These are phyloP conservation scores for Wallacemonas sp. DNA, from an alignment of 208 protist genomes.

Conservation along the genomic window DNA sequence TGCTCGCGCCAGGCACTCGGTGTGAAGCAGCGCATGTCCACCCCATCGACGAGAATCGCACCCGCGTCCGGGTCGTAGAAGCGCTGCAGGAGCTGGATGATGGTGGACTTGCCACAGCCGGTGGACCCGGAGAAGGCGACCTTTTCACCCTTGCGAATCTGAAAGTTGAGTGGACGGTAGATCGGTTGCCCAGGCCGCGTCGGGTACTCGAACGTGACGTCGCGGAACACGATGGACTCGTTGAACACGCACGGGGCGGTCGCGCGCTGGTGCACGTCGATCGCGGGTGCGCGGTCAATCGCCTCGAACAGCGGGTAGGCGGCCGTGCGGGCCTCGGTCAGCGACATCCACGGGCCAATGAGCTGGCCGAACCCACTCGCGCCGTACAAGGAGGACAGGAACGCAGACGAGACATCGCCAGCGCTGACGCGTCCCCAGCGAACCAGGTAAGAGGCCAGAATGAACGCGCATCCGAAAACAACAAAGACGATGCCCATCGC, in stretches of 20 bases:
- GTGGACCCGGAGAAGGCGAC: slow-evolving; percentile 62
- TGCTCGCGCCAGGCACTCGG: slow-evolving; percentile 42
- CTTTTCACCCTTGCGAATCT: slow-evolving; percentile 20
- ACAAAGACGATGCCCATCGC: slow-evolving; percentile 29
- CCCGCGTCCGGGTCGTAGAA: slow-evolving; percentile 78
- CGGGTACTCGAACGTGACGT: slow-evolving; percentile 35
- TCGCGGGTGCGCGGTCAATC: slow-evolving; percentile 46
- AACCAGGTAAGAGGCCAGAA: slow-evolving; percentile 33
- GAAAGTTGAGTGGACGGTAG: slow-evolving; percentile 21
- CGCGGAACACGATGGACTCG: slow-evolving; percentile 26
- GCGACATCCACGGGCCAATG: slow-evolving; percentile 32
- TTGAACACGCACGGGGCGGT: slow-evolving; percentile 15
- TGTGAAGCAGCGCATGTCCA: slow-evolving; percentile 49
- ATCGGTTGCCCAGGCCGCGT: slow-evolving; percentile 16
- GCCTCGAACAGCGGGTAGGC: slow-evolving; percentile 46
- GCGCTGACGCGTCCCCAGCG: slow-evolving; percentile 18
- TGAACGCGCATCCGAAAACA: slow-evolving; percentile 25
- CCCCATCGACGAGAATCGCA: slow-evolving; percentile 65
- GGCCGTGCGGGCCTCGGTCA: slow-evolving; percentile 48
- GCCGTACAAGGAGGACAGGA: slow-evolving; percentile 36
- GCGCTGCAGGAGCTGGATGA: slow-evolving; percentile 58
- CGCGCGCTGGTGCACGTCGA: slow-evolving; percentile 26
- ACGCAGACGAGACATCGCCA: slow-evolving; percentile 22
- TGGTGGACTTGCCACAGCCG: slow-evolving; percentile 58
- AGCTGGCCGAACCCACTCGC: slow-evolving; percentile 21